Base-by-base conservation (phyloP, 1,139 yeast species). In the Tardiomyces digboiensis region DNA sequence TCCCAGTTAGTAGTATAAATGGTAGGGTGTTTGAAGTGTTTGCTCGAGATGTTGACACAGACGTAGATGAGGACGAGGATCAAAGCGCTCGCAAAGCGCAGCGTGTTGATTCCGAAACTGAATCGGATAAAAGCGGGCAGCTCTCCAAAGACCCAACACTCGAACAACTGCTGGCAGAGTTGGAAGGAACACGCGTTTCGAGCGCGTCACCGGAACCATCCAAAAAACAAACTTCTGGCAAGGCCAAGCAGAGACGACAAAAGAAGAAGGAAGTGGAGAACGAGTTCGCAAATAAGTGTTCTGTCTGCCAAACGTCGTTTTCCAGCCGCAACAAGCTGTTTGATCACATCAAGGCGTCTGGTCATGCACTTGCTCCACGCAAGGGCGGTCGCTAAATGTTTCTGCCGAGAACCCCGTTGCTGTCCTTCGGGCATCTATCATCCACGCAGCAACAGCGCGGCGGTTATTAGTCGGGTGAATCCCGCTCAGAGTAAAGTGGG, bases 281-380 rank as follows among this genome's bases (percentile, higher is more conserved):
- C 41, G 52, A 49, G 38, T 42, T 51, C 26, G 53, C 53, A 36
- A 50, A 78, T 69, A 59, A 54, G 21, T 88, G 96, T 60, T 69
- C 74, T 0, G 80, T 80, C 1, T 87, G 96, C 58, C 67, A 72
- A 3, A 68, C 68, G 18, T 51, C 60, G 1, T 85, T 86, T 54
- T 45, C 74, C 0, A 82, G 91, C 29, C 68, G 95, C 49, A 85
- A 86, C 60, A 82, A 83, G 56, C 64, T 88, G 39, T 87, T 86
- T 56, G 82, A 78, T 44, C 97, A 88, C 60, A 81, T 87, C 40
- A 75, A 79, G 42, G 54, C 64, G 2, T 75, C 83, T 2, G 87
- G 89, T 0, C 95, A 87, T 59, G 91, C 88, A 2, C 75, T 29
- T 26, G 42, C 42, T 22, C 22, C 37, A 29, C 33, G 37, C 4